Evolutionary conservation across 805 yeast genomes (phyloP).

Genomic region (Lipomyces spencermartinsiae): DNA sequence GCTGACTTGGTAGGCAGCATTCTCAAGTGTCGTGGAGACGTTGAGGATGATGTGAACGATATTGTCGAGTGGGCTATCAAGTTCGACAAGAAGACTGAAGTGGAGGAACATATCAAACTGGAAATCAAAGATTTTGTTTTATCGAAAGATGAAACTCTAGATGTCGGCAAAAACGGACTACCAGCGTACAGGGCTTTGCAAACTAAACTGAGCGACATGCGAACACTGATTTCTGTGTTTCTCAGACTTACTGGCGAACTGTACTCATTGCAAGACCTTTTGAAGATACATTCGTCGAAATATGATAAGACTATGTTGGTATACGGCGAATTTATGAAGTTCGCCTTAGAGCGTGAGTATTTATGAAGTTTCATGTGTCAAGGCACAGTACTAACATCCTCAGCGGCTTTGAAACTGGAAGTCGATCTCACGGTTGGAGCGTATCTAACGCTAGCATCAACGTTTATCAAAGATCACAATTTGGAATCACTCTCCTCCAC

Average conservation of each 20-base stretch:
- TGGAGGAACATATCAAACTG: not conserved
- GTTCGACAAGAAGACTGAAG: not conserved
- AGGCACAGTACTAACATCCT: not conserved
- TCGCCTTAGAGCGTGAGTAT: not conserved
- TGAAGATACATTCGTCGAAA: not conserved
- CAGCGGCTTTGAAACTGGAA: not conserved
- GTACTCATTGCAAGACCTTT: not conserved
- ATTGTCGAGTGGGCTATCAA: not conserved
- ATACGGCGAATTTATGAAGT: not conserved
- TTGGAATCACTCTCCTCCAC: not conserved
- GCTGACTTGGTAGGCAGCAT: not conserved
- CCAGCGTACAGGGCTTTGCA: not conserved
- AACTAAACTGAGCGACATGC: not conserved
- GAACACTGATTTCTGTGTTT: not conserved
- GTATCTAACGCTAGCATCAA: not conserved
- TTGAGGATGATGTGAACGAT: not conserved
- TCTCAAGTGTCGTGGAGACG: not conserved
- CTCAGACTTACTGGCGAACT: not conserved
- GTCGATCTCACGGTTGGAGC: not conserved
- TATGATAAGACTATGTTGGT: not conserved
- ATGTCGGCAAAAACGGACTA: not conserved
- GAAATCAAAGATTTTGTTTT: not conserved
- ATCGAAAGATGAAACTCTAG: not conserved
- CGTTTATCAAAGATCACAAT: conserved; percentile 1
- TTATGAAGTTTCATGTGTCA: not conserved